Evolutionary conservation across 179 eudicot genomes (phyloP).

Genomic region (Gypsophila paniculata): DNA sequence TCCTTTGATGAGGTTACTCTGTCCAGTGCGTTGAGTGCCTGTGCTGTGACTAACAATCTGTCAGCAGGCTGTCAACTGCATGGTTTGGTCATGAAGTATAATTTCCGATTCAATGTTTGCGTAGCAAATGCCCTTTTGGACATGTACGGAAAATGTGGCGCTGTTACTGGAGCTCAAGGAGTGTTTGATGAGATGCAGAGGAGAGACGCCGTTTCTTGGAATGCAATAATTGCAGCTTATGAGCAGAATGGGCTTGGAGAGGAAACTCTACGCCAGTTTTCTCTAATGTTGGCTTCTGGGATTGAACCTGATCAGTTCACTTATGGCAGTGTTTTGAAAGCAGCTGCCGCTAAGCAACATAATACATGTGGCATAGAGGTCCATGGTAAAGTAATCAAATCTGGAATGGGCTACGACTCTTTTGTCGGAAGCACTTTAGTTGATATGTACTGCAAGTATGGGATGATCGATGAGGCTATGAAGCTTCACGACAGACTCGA

Average conservation of each 20-base stretch:
- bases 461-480: conserved; percentile 64
- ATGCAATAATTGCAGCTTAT: conserved; percentile 77
- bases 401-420: conserved; percentile 58
- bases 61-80: conserved; percentile 59
- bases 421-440: conserved; percentile 75
- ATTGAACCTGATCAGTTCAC: conserved; percentile 89
- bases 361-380: conserved; percentile 50
- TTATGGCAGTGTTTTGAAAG: conserved; percentile 88
- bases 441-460: conserved; percentile 92
- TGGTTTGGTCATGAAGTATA: conserved; percentile 55
- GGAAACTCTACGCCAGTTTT: conserved; percentile 50
- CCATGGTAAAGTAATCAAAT: conserved; percentile 55
- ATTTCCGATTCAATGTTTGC: conserved; percentile 42
- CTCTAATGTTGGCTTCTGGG: conserved; percentile 54
- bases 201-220: conserved; percentile 87
- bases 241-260: conserved; percentile 68
- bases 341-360: conserved; percentile 48
- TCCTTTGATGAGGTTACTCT: conserved; percentile 71
- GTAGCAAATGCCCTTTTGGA: conserved; percentile 66
- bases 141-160: conserved; percentile 83
- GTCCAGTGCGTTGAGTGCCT: conserved; percentile 72
- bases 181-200: conserved; percentile 65
- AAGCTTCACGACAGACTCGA: conserved; percentile 69
- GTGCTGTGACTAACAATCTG: conserved; percentile 50
- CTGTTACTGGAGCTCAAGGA: conserved; percentile 43